Conservation (phyloP, 2,329 filamentous ascomycete species). For the Paraphaeosphaeria minitans region DNA sequence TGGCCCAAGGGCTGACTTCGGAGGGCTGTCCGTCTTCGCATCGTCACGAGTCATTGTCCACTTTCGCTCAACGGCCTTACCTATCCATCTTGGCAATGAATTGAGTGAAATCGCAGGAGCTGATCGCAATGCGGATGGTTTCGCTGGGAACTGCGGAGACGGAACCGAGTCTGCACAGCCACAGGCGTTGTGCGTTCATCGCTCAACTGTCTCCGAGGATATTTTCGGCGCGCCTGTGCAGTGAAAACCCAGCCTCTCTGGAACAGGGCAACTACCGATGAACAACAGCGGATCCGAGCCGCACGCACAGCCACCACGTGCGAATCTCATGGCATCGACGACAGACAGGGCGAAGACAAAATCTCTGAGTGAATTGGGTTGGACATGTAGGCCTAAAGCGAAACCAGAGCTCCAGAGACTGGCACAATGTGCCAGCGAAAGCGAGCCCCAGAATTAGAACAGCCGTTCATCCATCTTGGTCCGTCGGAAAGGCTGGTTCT, state of each 20-base stretch:
- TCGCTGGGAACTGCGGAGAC: neutral
- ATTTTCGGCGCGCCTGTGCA: neutral
- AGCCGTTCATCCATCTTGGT: slow-evolving; percentile 44
- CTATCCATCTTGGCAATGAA: neutral
- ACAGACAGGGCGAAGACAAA: neutral
- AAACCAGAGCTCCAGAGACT: slow-evolving; percentile 45
- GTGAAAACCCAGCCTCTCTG: neutral
- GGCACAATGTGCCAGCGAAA: slow-evolving; percentile 39
- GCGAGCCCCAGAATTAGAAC: slow-evolving; percentile 49
- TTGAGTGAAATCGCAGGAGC: neutral
- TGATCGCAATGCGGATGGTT: neutral
- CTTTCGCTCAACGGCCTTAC: neutral
- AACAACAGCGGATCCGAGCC: neutral
- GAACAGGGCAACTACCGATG: slow-evolving; percentile 5
- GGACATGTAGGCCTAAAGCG: slow-evolving; percentile 48
- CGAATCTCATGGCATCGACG: neutral
- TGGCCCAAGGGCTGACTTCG: too few relatives aligned
- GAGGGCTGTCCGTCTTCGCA: neutral
- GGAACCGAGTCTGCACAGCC: neutral
- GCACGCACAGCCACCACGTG: neutral
- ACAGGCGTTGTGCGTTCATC: neutral
- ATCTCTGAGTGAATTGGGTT: neutral
- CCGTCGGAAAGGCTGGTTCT: slow-evolving; percentile 39
- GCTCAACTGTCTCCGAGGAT: neutral
- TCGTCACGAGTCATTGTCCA: neutral